Base-by-base conservation (phyloP, 225 moss, liverwort and hornwort species). In the Polytrichum commune region DNA sequence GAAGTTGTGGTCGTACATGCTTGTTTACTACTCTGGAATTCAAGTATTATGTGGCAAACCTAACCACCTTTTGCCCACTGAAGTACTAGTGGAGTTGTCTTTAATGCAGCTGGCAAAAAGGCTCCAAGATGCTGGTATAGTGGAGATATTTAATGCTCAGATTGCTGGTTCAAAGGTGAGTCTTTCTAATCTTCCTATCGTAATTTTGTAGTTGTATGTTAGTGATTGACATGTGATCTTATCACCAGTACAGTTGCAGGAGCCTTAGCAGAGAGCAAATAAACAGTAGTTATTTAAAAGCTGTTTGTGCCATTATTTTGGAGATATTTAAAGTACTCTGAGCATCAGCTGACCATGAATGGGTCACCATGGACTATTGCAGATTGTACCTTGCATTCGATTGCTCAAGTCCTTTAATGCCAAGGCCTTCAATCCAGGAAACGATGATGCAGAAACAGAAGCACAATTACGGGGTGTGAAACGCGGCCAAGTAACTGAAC, bases 71-170 rank as follows among this genome's bases (percentile, higher is more conserved):
- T 16, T 46, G 0, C 13, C 13, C 46, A 46, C 46, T 46, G 46
- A 33, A 60, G 33, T 66, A 29, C 53, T 74, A n/a, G 69, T 29
- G 13, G 61, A 46, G 4, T 74, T 70, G 71, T 72, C 84, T 67
- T 68, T 70, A 63, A 70, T 67, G 70, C 88, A 98, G 97, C 87
- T 98, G 67, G 83, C 93, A 29, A 98, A 98, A 85, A 89, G 98
- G 66, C 89, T 98, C 61, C 95, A 98, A 83, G 98, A 95, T 86
- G 92, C 98, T 81, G 95, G 95, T 62, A 80, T 95, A 75, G 98
- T 98, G 88, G 98, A 98, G 78, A 76, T 95, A 64, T 93, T 98
- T 65, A 90, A 71, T 73, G 98, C 95, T 29, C 88, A 89, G 75
- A 89, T 98, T 79, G 81, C 87, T 13, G 98, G 93, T 60, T 80